Evolutionary conservation across 2,329 filamentous ascomycete genomes (phyloP).

Genomic region (Stagonosporopsis chrysanthemi): DNA sequence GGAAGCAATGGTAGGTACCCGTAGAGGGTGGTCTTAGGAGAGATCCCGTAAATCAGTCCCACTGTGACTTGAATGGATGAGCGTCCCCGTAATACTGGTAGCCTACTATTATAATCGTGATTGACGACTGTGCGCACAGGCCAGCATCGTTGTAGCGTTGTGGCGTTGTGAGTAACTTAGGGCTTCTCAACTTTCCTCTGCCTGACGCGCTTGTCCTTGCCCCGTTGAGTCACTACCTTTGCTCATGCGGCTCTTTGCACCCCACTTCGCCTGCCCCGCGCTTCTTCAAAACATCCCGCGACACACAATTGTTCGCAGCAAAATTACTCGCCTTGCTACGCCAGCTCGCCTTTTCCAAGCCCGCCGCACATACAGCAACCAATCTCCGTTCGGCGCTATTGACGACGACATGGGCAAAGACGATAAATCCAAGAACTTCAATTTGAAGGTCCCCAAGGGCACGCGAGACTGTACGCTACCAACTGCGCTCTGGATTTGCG

Average conservation of each 20-base stretch:
- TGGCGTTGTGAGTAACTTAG: neutral
- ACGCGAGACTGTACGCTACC: constrained; percentile 77
- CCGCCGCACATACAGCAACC: constrained; percentile 29
- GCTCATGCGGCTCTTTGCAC: constrained; percentile 40
- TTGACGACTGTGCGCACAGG: constrained; percentile 8
- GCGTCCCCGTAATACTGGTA: neutral
- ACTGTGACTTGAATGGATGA: neutral
- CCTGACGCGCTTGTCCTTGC: constrained; percentile 29
- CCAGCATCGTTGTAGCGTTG: neutral
- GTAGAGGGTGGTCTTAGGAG: neutral
- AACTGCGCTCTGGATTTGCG: constrained; percentile 65
- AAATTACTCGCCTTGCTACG: constrained; percentile 20
- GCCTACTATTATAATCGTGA: neutral
- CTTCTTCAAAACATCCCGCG: constrained; percentile 33
- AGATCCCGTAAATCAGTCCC: neutral
- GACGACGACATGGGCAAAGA: constrained; percentile 57
- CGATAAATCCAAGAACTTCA: constrained; percentile 58
- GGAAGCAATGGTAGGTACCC: constrained; percentile 56
- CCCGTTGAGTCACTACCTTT: constrained; percentile 38
- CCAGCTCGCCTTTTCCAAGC: constrained; percentile 18
- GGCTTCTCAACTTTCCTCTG: constrained; percentile 14
- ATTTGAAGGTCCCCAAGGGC: constrained; percentile 88
- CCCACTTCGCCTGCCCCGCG: constrained; percentile 43
- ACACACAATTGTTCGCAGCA: constrained; percentile 28
- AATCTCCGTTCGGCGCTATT: constrained; percentile 21